Percentiles rank a stretch among this genome's conserved stretches.
phyloP scores from a whole-genome alignment of 2,329 filamentous ascomycete genomes.

The Alternaria hordeiaustralica region DNA sequence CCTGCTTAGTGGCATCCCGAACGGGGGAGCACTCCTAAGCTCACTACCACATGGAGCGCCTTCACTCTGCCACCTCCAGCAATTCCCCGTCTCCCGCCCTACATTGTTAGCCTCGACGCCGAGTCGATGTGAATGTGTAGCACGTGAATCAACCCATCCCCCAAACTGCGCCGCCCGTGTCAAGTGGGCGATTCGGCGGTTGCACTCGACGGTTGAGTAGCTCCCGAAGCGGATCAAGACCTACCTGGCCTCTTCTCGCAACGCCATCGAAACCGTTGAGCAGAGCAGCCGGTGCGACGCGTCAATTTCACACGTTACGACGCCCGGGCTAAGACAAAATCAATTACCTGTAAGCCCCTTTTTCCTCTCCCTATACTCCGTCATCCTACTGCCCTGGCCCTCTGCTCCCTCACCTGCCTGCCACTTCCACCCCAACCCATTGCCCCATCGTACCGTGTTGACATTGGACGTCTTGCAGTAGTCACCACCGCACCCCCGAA shows the following conservation, averaged over 20 bases:
- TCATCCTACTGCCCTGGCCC: not conserved
- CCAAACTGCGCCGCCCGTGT: not conserved
- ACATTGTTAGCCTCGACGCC: constrained; percentile 9
- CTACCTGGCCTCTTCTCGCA: constrained; percentile 32
- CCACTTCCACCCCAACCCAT: not conserved
- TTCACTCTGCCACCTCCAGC: constrained; percentile 29
- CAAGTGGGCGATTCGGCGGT: constrained; percentile 8
- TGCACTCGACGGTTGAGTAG: constrained; percentile 21
- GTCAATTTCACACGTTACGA: constrained; percentile 4
- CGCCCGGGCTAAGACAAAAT: constrained; percentile 10
- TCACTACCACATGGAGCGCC: constrained; percentile 31
- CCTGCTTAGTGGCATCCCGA: constrained; percentile 25
- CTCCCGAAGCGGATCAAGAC: constrained; percentile 27
- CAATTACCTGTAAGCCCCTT: constrained; percentile 15
- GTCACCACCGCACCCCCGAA: not conserved
- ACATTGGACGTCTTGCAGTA: not conserved
- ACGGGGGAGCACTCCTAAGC: constrained; percentile 21
- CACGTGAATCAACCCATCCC: not conserved
- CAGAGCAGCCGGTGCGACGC: constrained; percentile 18
- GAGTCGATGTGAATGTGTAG: constrained; percentile 1
- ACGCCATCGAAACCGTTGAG: constrained; percentile 8
- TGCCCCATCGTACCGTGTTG: not conserved
- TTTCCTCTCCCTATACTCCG: constrained; percentile 13
- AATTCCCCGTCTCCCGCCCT: constrained; percentile 11
- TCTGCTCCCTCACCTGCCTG: not conserved